A percentile compares a stretch with the other conserved stretches of the same genome.
phyloP scores from a whole-genome alignment of 2,329 filamentous ascomycete genomes.

The Aschersonia sp. region DNA sequence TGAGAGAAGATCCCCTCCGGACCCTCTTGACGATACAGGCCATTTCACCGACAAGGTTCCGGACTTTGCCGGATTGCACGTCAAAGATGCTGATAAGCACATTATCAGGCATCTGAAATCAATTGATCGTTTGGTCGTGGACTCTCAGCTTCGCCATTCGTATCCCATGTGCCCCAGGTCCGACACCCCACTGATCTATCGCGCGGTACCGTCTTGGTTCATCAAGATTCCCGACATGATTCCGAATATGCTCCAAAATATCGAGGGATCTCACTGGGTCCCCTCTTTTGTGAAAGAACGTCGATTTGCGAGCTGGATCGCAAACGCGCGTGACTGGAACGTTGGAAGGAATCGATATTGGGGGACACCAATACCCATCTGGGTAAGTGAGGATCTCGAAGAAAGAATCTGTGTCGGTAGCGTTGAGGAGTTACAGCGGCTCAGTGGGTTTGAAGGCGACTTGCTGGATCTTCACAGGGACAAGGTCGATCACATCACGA shows the following conservation, averaged over 20 bases:
- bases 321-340: slow-evolving; percentile 88
- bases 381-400: slow-evolving; percentile 80
- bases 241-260: slow-evolving; percentile 79
- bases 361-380: slow-evolving; percentile 85
- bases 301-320: slow-evolving; percentile 83
- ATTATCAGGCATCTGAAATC: slow-evolving; percentile 83
- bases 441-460: slow-evolving; percentile 76
- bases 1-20: slow-evolving; percentile 66
- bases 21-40: slow-evolving; percentile 77
- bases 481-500: slow-evolving; percentile 87
- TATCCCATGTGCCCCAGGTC: slow-evolving; percentile 91
- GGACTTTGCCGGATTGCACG: slow-evolving; percentile 76
- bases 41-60: slow-evolving; percentile 62
- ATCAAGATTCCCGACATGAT: slow-evolving; percentile 75
- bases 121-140: slow-evolving; percentile 62
- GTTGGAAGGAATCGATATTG: slow-evolving; percentile 88
- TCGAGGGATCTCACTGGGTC: slow-evolving; percentile 84
- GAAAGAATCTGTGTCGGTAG: slow-evolving; percentile 81
- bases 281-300: slow-evolving; percentile 82
- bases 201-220: slow-evolving; percentile 89
- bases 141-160: slow-evolving; percentile 78
- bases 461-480: slow-evolving; percentile 81
- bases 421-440: slow-evolving; percentile 64
- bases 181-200: slow-evolving; percentile 88
- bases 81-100: slow-evolving; percentile 82